Percentiles rank a stretch among this genome's conserved stretches.
Evolutionary conservation across 2,329 filamentous ascomycete species (phyloP).

Genomic region (Apiospora aurea): DNA sequence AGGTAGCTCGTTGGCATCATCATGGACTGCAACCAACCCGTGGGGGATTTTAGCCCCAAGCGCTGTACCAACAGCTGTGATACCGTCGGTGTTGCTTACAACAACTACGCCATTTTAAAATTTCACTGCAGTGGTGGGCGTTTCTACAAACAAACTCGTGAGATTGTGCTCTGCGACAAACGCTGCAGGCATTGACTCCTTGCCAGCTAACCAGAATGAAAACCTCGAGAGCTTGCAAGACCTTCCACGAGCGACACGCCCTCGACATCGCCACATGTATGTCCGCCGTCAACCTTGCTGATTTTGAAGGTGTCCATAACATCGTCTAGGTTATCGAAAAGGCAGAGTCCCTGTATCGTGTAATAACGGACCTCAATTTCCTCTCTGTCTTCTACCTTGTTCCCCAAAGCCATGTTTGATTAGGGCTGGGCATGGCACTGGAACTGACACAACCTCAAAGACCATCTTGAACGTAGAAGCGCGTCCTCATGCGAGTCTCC

Average conservation of each 20-base stretch:
- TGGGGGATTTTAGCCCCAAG: constrained; percentile 51
- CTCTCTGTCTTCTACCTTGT: too few species aligned
- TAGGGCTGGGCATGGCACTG: too few species aligned
- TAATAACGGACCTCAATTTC: too few species aligned
- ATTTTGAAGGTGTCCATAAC: constrained; percentile 34
- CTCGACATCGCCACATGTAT: constrained; percentile 60
- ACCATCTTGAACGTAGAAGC: too few species aligned
- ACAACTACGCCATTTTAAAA: constrained; percentile 51
- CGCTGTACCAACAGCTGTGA: constrained; percentile 52
- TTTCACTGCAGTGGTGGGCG: constrained; percentile 55
- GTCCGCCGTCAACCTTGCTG: constrained; percentile 54
- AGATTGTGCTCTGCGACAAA: constrained; percentile 56
- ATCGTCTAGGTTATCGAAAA: constrained; percentile 37
- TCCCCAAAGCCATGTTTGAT: too few species aligned
- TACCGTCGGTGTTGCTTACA: constrained; percentile 61
- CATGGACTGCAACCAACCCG: constrained; percentile 58
- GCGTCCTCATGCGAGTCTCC: too few species aligned
- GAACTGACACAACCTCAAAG: too few species aligned
- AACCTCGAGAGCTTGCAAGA: constrained; percentile 50
- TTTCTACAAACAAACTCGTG: constrained; percentile 57
- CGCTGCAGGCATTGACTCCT: constrained; percentile 59
- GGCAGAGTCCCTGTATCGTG: too few species aligned
- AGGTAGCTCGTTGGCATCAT: constrained; percentile 59
- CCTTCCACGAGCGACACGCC: constrained; percentile 60
- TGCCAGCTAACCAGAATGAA: constrained; percentile 59